phyloP scores from a whole-genome alignment of 495 filamentous ascomycete species.

The Antarctomyces pellizariae region DNA sequence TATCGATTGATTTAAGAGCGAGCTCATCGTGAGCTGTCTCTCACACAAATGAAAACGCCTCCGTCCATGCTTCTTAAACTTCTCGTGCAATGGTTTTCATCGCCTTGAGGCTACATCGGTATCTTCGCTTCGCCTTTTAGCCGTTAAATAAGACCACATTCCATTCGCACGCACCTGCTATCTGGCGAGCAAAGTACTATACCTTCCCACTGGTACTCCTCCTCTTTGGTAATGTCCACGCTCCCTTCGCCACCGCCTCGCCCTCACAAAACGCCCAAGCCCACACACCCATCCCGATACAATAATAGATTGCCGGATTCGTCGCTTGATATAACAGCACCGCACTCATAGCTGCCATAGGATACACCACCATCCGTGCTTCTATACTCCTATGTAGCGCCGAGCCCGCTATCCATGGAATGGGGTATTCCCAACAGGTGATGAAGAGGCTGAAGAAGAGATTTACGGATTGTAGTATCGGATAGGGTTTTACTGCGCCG shows the following conservation, averaged over 20 bases:
- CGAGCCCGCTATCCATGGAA: conserved; percentile 40
- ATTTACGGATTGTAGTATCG: conserved; percentile 84
- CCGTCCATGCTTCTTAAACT: too few relatives aligned
- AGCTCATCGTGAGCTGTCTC: too few relatives aligned
- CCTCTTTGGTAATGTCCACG: conserved; percentile 24
- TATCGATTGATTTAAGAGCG: too few relatives aligned
- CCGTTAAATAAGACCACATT: too few relatives aligned
- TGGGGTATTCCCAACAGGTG: conserved; percentile 80
- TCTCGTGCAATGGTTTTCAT: too few relatives aligned
- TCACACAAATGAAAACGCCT: too few relatives aligned
- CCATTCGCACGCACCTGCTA: too few relatives aligned
- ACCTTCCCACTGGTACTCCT: too few relatives aligned
- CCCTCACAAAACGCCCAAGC: conserved; percentile 96
- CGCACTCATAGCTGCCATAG: conserved; percentile 50
- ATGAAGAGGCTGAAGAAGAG: conserved; percentile 67
- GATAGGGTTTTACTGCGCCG: conserved; percentile 59
- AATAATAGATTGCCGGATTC: conserved; percentile 79
- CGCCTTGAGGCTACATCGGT: too few relatives aligned
- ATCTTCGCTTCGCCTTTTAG: too few relatives aligned
- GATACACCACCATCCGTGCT: conserved; percentile 59
- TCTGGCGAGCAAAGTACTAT: too few relatives aligned
- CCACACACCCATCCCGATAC: conserved; percentile 68
- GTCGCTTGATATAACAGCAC: conserved; percentile 77
- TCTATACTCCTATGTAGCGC: conserved; percentile 70
- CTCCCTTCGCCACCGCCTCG: conserved; percentile 75